Conservation (phyloP, 1,284 basidiomycete genomes). For the Apiotrichum laibachii region DNA sequence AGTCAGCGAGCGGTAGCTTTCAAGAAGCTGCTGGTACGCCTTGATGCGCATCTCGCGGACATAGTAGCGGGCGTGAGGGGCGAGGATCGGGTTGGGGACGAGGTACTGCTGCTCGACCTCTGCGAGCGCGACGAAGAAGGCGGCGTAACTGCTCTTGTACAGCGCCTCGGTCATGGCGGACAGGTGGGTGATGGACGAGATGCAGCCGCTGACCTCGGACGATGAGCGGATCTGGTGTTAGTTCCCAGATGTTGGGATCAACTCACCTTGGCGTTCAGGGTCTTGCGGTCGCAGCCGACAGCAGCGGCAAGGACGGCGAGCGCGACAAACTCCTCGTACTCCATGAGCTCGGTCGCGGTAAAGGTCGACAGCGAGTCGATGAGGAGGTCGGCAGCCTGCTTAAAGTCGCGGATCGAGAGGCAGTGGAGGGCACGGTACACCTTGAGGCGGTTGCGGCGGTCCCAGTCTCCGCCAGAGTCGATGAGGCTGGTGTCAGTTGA, state of each 20-base stretch:
- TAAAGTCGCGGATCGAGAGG: slow-evolving; percentile 72
- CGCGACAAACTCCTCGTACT: slow-evolving; percentile 88
- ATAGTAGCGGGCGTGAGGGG: slow-evolving; percentile 85
- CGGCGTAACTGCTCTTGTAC: slow-evolving; percentile 90
- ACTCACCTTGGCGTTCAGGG: slow-evolving; percentile 86
- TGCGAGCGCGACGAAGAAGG: slow-evolving; percentile 87
- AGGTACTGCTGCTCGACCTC: slow-evolving; percentile 84
- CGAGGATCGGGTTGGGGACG: slow-evolving; percentile 77
- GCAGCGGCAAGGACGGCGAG: slow-evolving; percentile 79
- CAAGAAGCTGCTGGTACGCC: slow-evolving; percentile 87
- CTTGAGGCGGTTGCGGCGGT: slow-evolving; percentile 90
- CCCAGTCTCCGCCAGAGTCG: slow-evolving; percentile 97
- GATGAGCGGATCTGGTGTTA: slow-evolving; percentile 55
- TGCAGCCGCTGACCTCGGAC: slow-evolving; percentile 56
- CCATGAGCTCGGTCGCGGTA: slow-evolving; percentile 84
- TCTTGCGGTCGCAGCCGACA: slow-evolving; percentile 74
- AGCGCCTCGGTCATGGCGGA: slow-evolving; percentile 58
- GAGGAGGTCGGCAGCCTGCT: slow-evolving; percentile 73
- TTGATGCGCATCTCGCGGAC: slow-evolving; percentile 95
- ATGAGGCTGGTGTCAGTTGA: slow-evolving; percentile 63
- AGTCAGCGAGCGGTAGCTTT: slow-evolving; percentile 86
- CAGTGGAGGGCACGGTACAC: slow-evolving; percentile 88
- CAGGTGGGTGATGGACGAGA: slow-evolving; percentile 55
- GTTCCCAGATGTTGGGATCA: not conserved
- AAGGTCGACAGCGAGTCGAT: slow-evolving; percentile 91